Evolutionary conservation across 441 rosid species (phyloP), one percentile per base, ranked within the genome.

Genomic region (Hypseocharis bilobata): DNA sequence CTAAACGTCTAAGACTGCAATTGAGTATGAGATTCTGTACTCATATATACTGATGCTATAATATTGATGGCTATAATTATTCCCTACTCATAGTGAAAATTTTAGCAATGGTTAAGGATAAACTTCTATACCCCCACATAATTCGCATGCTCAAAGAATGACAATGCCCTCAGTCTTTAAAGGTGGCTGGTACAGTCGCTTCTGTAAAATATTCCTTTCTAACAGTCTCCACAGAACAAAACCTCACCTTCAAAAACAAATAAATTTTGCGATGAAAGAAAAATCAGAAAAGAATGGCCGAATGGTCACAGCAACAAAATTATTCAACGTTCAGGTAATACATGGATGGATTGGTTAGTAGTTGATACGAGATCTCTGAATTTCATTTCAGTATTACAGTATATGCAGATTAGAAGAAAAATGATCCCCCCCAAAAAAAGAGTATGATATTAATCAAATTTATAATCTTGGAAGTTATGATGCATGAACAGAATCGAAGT

Each of bases 151-250:
- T 42, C 11, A 11, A 22, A 22, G 58, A n/a, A 6, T 30, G 8
- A 30, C 13, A 51, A 62, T 42, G 7, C 32, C 68, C 63, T 77
- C 69, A 86, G 65, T 80, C 74, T 71, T 71, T 83, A 55, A 88
- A 93, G 76, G 2, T 65, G 68, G 69, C 30, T 0, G 99, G 97
- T 57, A 87, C 16, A 4, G 89, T 91, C 81, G 76, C 91, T 76
- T 86, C 87, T 11, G 92, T 88, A 73, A 91, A 91, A 74, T 87
- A 91, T 44, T 88, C 92, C 61, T 77, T 82, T 79, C 85, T 81
- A 63, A 91, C 76, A 0, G 82, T 78, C 66, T 86, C 96, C 67
- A 11, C 80, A 0, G 91, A 80, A 80, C 96, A 87, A 69, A 93
- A 89, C 74, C 83, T 87, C 70, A 78, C 97, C 99, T 93, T 72